Evolutionary conservation across 495 filamentous ascomycete species (phyloP), one percentile per base, ranked within the genome.

Genomic region (Schizothecium vesticola): DNA sequence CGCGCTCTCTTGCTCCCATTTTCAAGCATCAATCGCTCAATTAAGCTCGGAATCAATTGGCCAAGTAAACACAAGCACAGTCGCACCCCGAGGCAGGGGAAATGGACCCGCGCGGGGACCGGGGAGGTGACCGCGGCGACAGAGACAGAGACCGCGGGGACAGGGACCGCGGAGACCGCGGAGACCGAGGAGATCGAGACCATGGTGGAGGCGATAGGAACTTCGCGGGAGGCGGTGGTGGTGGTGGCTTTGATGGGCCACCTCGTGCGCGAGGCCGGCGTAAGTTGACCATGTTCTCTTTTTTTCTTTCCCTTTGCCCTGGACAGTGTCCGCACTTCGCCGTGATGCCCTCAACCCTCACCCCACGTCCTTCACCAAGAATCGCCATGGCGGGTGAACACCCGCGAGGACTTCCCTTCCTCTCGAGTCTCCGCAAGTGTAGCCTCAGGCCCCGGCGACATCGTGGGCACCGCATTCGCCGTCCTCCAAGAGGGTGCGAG

Each of bases 41-140:
- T 9, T 19, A 51, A 51, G 19, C 43, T 3, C 16, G 43, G 13
- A n/a, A 51, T 8, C 43, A n/a, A 51, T 51, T 51, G 43, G 43
- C 43, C 36, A 43, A 43, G 29, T 13, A 68, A 16, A 29, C 28
- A 73, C 61, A 6, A 16, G 16, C 13, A 19, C 36, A 36, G 13
- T 36, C 13, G 12, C 36, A 5, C 36, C 43, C 19, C 19, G 12
- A 51, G 43, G 19, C 43, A 16, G 43, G 43, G 33, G 43, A 6
- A 19, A 51, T 51, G 43, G 43, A 51, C 43, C 43, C 43, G 43
- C 43, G 43, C 43, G 43, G 43, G 16, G 43, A 51, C 43, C 73
- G 75, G 59, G 76, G 79, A 31, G 75, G 80, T 21, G 82, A 81
- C 59, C 72, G 80, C 70, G 76, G 69, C 64, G 76, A 78, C 43